Evolutionary conservation across 169 alveolate genomes (phyloP).

Genomic region (Cryptosporidium xiaoi): DNA sequence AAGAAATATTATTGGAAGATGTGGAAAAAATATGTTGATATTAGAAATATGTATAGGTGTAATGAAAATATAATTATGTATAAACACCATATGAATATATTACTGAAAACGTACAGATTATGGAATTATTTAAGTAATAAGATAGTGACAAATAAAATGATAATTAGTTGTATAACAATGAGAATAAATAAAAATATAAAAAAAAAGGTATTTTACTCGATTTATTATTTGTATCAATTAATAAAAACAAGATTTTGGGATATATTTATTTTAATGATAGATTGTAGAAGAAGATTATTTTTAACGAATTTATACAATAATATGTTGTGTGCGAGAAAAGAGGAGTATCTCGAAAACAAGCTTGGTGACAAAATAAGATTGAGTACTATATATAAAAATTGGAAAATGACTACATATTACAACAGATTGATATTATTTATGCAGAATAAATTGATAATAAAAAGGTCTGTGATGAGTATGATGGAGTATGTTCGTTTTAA

Average conservation of each 20-base stretch:
- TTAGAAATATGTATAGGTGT: neutral
- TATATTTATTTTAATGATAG: neutral
- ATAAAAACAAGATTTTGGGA: conserved; percentile 32
- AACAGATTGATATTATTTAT: neutral
- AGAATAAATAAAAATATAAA: conserved; percentile 15
- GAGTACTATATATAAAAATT: neutral
- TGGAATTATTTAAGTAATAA: conserved; percentile 60
- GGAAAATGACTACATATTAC: conserved; percentile 8
- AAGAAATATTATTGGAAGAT: neutral
- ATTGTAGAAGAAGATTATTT: neutral
- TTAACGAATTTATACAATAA: conserved; percentile 7
- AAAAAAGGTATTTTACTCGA: neutral
- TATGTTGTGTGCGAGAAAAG: conserved; percentile 1
- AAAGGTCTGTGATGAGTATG: neutral
- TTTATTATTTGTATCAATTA: neutral
- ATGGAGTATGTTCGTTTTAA: neutral
- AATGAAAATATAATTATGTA: neutral
- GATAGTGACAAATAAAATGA: conserved; percentile 39
- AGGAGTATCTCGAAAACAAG: neutral
- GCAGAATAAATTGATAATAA: neutral
- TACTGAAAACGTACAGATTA: conserved; percentile 3
- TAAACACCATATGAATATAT: neutral
- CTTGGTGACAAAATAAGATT: conserved; percentile 3
- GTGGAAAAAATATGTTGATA: conserved; percentile 8
- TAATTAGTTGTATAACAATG: conserved; percentile 16